These are phyloP conservation scores for Patellifolia procumbens DNA, from an alignment of 179 eudicot genomes.

Conservation along the genomic window DNA sequence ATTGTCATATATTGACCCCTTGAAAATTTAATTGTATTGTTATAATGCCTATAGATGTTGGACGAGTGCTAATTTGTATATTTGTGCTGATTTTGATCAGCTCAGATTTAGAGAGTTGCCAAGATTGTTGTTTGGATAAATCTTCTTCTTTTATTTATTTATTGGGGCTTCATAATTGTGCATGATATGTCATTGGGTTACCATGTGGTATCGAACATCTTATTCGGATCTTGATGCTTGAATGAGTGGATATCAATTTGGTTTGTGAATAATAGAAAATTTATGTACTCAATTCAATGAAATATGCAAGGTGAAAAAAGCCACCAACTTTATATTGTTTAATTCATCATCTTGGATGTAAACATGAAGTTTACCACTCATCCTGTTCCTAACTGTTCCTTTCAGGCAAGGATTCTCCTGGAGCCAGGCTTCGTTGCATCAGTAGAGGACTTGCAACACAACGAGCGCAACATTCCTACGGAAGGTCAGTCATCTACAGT, in stretches of 20 bases:
- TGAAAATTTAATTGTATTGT: background rate
- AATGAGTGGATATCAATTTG: background rate
- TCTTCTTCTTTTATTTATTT: background rate
- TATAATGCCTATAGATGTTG: background rate
- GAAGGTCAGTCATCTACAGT: conserved; percentile 29
- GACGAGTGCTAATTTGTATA: background rate
- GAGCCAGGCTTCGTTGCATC: conserved; percentile 55
- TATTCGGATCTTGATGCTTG: background rate
- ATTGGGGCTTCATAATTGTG: background rate
- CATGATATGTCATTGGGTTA: background rate
- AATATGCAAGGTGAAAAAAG: no score
- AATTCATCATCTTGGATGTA: background rate
- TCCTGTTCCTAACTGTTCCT: background rate
- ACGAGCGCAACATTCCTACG: conserved; percentile 34
- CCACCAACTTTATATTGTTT: no score
- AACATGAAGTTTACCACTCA: conserved; percentile 8
- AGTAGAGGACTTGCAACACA: conserved; percentile 38
- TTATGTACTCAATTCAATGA: no score
- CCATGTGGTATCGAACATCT: background rate
- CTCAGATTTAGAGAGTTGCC: background rate
- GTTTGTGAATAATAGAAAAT: background rate
- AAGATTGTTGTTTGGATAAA: background rate
- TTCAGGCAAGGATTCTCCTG: conserved; percentile 89
- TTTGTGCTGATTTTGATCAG: background rate
- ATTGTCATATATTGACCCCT: background rate